These are phyloP conservation scores for Apiotrichum sp. DNA, from an alignment of 1,284 basidiomycete species.

Conservation along the genomic window DNA sequence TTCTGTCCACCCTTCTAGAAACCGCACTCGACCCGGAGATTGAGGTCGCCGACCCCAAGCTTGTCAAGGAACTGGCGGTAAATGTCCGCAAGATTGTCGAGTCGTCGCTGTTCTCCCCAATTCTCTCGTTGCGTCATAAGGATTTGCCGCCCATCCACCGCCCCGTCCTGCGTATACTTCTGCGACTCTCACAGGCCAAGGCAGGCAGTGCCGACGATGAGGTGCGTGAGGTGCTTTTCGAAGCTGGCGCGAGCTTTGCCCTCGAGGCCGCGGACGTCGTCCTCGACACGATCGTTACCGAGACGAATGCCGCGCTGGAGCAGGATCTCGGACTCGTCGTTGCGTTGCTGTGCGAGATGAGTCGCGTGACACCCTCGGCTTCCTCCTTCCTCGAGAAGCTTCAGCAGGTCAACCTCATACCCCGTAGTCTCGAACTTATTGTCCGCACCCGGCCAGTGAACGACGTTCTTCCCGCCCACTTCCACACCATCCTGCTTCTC, in stretches of 20 bases:
- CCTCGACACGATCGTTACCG: conserved; percentile 27
- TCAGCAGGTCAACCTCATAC: conserved; percentile 74
- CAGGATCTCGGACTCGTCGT: conserved; percentile 35
- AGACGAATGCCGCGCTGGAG: conserved; percentile 2
- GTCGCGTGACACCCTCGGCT: conserved; percentile 13
- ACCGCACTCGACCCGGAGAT: conserved; percentile 55
- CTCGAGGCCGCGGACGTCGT: conserved; percentile 37
- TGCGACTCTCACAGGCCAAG: conserved; percentile 54
- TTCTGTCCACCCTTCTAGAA: conserved; percentile 70
- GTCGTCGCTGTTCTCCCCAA: conserved; percentile 67
- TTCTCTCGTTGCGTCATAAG: conserved; percentile 65
- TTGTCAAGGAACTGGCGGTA: conserved; percentile 54
- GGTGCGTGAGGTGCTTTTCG: conserved; percentile 24
- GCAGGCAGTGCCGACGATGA: conserved; percentile 9
- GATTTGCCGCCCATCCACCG: conserved; percentile 69
- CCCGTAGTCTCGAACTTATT: conserved; percentile 68
- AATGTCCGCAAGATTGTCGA: conserved; percentile 63
- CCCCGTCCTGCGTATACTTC: conserved; percentile 69
- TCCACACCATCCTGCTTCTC: conserved; percentile 71
- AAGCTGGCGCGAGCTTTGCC: conserved; percentile 28
- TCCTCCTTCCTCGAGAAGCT: conserved; percentile 68
- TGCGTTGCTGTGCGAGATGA: conserved; percentile 34
- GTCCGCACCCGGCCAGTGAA: conserved; percentile 49
- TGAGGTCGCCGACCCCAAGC: conserved; percentile 47
- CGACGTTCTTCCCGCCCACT: conserved; percentile 53